phyloP scores from a whole-genome alignment of 2,329 filamentous ascomycete species.

The Talaromyces rugulosus region DNA sequence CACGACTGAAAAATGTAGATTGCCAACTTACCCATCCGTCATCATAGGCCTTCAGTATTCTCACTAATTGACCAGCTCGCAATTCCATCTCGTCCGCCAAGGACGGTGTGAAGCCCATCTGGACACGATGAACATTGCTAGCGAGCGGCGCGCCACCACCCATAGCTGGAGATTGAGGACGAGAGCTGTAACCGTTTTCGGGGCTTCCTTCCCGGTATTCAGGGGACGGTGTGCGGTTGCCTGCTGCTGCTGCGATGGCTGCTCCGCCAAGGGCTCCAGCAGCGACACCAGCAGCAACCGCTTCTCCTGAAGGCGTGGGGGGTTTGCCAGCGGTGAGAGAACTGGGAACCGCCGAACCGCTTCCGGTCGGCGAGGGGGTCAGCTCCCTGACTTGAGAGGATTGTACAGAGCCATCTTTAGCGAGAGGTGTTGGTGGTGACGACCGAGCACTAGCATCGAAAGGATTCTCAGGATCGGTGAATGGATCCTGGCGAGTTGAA shows the following conservation, averaged over 20 bases:
- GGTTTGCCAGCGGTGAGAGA: not conserved
- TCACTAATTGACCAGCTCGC: constrained; percentile 74
- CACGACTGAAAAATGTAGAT: constrained; percentile 21
- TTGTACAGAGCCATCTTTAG: constrained; percentile 12
- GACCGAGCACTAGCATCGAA: constrained; percentile 61
- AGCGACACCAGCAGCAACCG: constrained; percentile 26
- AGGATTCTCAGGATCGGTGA: constrained; percentile 61
- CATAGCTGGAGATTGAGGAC: constrained; percentile 48
- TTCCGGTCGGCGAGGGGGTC: constrained; percentile 20
- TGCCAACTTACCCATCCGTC: constrained; percentile 82
- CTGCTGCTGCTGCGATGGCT: constrained; percentile 29
- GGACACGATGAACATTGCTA: constrained; percentile 80
- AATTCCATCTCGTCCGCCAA: constrained; percentile 89
- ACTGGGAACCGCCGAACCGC: not conserved
- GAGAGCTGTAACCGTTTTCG: constrained; percentile 19
- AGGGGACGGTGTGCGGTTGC: constrained; percentile 18
- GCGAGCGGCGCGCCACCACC: constrained; percentile 56
- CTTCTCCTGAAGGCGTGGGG: constrained; percentile 1
- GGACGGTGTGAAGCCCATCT: constrained; percentile 88
- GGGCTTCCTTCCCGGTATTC: constrained; percentile 22
- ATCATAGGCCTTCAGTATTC: constrained; percentile 92
- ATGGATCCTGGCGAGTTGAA: constrained; percentile 35
- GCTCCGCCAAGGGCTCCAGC: constrained; percentile 38
- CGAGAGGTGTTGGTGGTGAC: constrained; percentile 18
- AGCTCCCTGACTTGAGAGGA: constrained; percentile 39